phyloP scores from a whole-genome alignment of 2,329 filamentous ascomycete genomes.

The Diaporthe vexans region DNA sequence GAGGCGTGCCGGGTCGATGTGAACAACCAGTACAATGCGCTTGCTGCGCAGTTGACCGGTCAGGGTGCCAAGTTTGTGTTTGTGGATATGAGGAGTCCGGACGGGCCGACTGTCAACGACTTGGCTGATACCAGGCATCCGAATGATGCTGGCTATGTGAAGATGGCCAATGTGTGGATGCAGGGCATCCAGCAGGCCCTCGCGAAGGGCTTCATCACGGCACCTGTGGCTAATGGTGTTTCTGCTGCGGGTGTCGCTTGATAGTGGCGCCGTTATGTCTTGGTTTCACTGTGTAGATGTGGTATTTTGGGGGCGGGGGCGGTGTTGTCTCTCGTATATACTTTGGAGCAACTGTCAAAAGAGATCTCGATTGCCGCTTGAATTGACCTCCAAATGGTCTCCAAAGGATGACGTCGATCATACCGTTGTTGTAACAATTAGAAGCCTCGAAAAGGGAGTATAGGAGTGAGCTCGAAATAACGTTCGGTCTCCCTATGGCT shows the following conservation, averaged over 20 bases:
- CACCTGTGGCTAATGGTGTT: conserved; percentile 30
- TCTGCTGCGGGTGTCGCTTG: conserved; percentile 31
- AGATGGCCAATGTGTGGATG: conserved; percentile 46
- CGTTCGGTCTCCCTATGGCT: too few relatives aligned
- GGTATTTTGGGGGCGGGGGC: too few relatives aligned
- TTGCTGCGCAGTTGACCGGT: conserved; percentile 36
- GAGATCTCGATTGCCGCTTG: not conserved
- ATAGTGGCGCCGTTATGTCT: not conserved
- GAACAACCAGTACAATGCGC: conserved; percentile 43
- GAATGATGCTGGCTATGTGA: conserved; percentile 46
- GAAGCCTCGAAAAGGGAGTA: too few relatives aligned
- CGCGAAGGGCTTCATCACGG: conserved; percentile 37
- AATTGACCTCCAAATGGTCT: not conserved
- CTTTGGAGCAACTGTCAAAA: not conserved
- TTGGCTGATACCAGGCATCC: conserved; percentile 45
- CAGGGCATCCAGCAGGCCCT: conserved; percentile 40
- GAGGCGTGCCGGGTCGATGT: conserved; percentile 43
- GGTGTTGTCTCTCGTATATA: not conserved
- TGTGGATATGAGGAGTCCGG: conserved; percentile 44
- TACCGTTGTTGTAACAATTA: too few relatives aligned
- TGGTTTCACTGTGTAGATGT: not conserved
- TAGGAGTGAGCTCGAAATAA: too few relatives aligned
- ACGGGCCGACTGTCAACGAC: conserved; percentile 44
- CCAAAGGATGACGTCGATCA: too few relatives aligned
- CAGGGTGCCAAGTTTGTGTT: conserved; percentile 43